Evolutionary conservation across 768 basidiomycete genomes (phyloP).

Genomic region (Amanita thiersii): DNA sequence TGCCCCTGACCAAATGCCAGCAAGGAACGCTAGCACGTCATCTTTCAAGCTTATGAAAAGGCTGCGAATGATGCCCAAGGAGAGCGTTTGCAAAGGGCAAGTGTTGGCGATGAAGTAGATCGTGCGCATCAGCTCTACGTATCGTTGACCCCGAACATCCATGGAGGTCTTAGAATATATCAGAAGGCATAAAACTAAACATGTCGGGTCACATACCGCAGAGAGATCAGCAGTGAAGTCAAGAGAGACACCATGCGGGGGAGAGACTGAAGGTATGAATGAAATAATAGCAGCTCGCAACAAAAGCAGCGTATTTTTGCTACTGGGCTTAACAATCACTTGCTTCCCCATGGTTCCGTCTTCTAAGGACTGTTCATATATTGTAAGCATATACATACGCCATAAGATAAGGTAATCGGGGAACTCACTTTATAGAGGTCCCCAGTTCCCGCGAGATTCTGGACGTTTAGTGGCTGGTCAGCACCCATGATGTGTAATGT

Average conservation of each 20-base stretch:
- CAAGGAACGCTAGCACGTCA: conserved; percentile 73
- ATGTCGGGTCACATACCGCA: conserved; percentile 21
- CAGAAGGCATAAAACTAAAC: neutral
- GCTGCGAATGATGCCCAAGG: conserved; percentile 47
- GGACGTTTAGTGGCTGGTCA: conserved; percentile 35
- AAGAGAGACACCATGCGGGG: conserved; percentile 30
- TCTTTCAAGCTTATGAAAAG: conserved; percentile 65
- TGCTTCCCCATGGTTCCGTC: conserved; percentile 37
- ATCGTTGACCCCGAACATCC: conserved; percentile 26
- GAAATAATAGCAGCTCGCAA: conserved; percentile 53
- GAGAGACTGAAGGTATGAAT: conserved; percentile 38
- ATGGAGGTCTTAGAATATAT: conserved; percentile 9
- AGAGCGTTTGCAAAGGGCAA: conserved; percentile 39
- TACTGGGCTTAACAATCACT: conserved; percentile 53
- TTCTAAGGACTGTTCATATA: conserved; percentile 32
- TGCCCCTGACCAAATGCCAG: conserved; percentile 50
- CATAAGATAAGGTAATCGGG: neutral
- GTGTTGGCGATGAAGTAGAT: conserved; percentile 65
- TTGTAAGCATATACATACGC: neutral
- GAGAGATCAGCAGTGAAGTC: conserved; percentile 43
- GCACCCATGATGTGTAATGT: conserved; percentile 39
- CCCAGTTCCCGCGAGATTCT: conserved; percentile 26
- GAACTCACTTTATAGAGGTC: conserved; percentile 25
- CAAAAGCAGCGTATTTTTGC: conserved; percentile 43
- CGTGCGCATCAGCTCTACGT: conserved; percentile 50